Evolutionary conservation across 768 basidiomycete genomes (phyloP), one percentile per base, ranked within the genome.

Genomic region (Coprinellus micaceus): DNA sequence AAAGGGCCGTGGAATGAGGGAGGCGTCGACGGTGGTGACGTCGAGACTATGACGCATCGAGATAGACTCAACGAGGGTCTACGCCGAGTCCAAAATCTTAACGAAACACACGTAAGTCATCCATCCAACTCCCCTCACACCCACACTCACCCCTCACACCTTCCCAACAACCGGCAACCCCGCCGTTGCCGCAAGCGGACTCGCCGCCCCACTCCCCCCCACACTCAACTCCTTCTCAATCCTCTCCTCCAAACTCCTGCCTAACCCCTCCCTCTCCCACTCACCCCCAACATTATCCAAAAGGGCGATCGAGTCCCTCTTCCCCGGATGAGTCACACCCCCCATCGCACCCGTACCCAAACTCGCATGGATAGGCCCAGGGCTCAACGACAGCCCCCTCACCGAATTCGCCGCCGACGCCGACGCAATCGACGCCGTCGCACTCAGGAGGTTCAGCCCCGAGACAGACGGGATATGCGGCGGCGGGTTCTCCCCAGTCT

Each of bases 191-290:
- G 28, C 30, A 12, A 4, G 24, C 43, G 28, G 43, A 45, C 30
- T 10, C 11, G 4, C 45, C 6, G 9, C 21, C 10, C 12, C 15
- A 29, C 50, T 52, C 22, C 52, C 52, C 9, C 37, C 39, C 19
- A 52, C 40, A 30, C 54, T 28, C 46, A 45, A 9, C 40, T 43
- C 40, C 7, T 22, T 57, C 63, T 94, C 92, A 52, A 95, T 67
- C 54, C 92, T 74, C 74, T 94, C 92, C 69, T 90, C 93, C 48
- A 95, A 69, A 0, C 93, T 92, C 57, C 74, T 81, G 0, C 93
- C 92, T 24, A 95, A 67, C 0, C 92, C 92, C 62, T 91, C 89
- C 1, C 91, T 74, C 60, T 91, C 88, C 91, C 91, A 95, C 70
- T 94, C 93, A 0, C 91, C 90, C 9, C 90, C 89, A 1, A 81